Evolutionary conservation across 2,329 filamentous ascomycete genomes (phyloP).

Genomic region (Beauveria scarabaeidicola): DNA sequence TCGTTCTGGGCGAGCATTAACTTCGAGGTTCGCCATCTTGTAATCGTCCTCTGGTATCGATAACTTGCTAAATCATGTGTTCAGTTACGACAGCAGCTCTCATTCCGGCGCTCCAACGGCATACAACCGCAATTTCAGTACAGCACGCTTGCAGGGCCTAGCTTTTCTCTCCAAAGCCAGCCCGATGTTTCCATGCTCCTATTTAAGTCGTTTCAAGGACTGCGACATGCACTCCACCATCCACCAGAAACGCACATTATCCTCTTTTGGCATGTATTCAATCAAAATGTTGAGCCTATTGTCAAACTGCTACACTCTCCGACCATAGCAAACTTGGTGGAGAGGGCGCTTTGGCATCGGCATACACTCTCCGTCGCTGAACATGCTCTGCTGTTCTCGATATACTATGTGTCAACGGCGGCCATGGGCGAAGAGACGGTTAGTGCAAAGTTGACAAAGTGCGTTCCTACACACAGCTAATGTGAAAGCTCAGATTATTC

Average conservation of each 20-base stretch:
- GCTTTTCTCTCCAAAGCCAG: neutral
- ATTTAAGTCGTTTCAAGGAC: slow-evolving; percentile 4
- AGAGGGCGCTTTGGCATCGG: neutral
- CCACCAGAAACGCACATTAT: slow-evolving; percentile 3
- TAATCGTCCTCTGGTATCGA: no score
- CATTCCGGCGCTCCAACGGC: neutral
- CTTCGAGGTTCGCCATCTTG: neutral
- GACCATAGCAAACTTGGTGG: neutral
- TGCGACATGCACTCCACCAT: neutral
- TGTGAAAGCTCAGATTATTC: neutral
- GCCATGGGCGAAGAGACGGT: neutral
- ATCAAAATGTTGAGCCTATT: slow-evolving; percentile 5
- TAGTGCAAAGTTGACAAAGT: neutral
- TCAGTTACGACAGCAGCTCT: neutral
- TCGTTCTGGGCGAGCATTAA: slow-evolving; percentile 11
- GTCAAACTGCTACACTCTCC: neutral
- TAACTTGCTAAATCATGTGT: neutral
- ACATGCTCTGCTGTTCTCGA: neutral
- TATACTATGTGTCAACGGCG: neutral
- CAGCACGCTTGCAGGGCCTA: neutral
- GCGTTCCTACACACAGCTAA: neutral
- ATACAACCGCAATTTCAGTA: neutral
- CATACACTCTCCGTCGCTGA: neutral
- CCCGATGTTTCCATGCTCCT: neutral
- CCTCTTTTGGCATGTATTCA: slow-evolving; percentile 1